phyloP scores from a whole-genome alignment of 108 stramenopile genomes.

The Pseudonitzschia pungens region DNA sequence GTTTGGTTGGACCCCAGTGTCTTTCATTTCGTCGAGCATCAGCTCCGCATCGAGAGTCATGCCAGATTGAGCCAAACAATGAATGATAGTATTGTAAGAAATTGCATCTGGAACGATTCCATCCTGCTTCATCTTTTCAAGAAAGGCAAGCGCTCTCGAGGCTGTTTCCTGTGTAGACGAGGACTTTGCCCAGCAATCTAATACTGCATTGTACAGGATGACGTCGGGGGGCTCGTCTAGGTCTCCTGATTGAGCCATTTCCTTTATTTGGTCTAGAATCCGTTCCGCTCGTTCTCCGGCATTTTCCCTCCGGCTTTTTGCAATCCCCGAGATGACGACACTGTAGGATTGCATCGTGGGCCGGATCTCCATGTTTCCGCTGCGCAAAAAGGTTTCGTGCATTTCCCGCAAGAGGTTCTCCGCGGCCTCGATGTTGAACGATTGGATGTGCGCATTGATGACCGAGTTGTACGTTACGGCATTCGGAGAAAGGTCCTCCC shows the following conservation, averaged over 20 bases:
- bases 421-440: constrained; percentile 27
- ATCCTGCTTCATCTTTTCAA: constrained; percentile 25
- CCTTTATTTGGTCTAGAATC: constrained; percentile 58
- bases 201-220: constrained; percentile 66
- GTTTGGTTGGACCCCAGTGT: constrained; percentile 26
- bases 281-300: constrained; percentile 32
- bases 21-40: constrained; percentile 40
- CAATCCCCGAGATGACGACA: constrained; percentile 28
- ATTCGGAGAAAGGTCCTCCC: constrained; percentile 27
- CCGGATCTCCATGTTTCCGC: constrained; percentile 26
- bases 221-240: constrained; percentile 58
- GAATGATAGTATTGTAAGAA: constrained; percentile 37
- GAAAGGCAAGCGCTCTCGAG: constrained; percentile 15
- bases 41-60: constrained; percentile 23
- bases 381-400: constrained; percentile 26
- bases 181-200: constrained; percentile 72
- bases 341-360: constrained; percentile 37
- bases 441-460: constrained; percentile 40
- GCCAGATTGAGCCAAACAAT: constrained; percentile 24
- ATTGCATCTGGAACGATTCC: constrained; percentile 32
- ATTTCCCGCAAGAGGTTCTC: constrained; percentile 38
- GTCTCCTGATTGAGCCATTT: constrained; percentile 60
- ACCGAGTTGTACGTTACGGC: constrained; percentile 39
- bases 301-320: constrained; percentile 11
- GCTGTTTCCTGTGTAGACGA: constrained; percentile 2